These are phyloP conservation scores for Rugonectria rugulosa DNA, from an alignment of 2,329 filamentous ascomycete species.

Conservation along the genomic window DNA sequence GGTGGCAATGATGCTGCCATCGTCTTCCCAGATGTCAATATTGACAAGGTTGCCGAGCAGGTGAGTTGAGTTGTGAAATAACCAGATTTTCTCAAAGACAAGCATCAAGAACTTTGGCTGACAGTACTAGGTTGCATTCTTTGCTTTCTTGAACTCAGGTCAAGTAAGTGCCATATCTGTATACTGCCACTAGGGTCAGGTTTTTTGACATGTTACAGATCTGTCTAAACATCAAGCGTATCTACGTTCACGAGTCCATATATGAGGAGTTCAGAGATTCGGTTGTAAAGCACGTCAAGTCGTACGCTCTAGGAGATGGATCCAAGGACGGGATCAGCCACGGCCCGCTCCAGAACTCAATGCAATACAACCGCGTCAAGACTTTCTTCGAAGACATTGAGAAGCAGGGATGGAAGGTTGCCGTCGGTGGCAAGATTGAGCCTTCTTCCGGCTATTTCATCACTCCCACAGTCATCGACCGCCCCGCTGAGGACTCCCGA, in stretches of 20 bases:
- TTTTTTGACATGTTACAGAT: conserved; percentile 20
- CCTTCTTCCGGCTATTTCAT: conserved; percentile 59
- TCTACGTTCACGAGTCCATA: conserved; percentile 68
- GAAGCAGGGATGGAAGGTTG: conserved; percentile 51
- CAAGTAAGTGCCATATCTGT: conserved; percentile 20
- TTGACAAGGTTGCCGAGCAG: conserved; percentile 46
- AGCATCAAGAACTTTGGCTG: not conserved
- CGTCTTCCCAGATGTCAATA: conserved; percentile 64
- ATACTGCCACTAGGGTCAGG: no score
- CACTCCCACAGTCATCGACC: conserved; percentile 65
- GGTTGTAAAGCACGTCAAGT: conserved; percentile 48
- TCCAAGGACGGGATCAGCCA: conserved; percentile 46
- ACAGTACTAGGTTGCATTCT: conserved; percentile 45
- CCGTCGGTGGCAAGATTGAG: conserved; percentile 39
- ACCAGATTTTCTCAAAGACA: not conserved
- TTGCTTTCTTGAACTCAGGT: conserved; percentile 66
- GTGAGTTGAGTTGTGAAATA: conserved; percentile 42
- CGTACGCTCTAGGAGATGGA: conserved; percentile 56
- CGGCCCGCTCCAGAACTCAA: conserved; percentile 69
- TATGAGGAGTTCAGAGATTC: conserved; percentile 61
- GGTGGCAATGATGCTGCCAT: conserved; percentile 69
- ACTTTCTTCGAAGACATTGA: conserved; percentile 59
- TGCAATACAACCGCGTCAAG: conserved; percentile 66
- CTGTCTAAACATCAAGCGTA: conserved; percentile 57
- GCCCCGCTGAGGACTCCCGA: conserved; percentile 62